These are phyloP conservation scores for Trichoderma gamsii DNA, from an alignment of 495 filamentous ascomycete species.

Conservation along the genomic window DNA sequence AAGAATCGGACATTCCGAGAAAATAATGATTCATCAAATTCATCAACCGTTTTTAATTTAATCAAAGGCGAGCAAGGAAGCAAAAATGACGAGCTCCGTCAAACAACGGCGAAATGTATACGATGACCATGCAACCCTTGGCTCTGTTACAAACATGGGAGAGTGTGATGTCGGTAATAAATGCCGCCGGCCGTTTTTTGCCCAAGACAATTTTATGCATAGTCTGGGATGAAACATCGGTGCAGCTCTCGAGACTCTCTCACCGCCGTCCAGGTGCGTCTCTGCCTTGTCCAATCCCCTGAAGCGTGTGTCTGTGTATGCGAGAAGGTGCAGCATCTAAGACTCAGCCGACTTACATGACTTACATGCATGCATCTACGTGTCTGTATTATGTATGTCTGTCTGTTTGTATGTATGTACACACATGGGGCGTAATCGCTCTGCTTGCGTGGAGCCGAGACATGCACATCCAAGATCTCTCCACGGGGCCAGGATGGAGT, in stretches of 20 bases:
- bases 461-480: too few species aligned
- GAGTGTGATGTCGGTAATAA: not conserved
- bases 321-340: not conserved
- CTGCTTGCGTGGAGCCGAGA: too few species aligned
- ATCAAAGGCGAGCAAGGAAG: not conserved
- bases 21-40: not conserved
- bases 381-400: too few species aligned
- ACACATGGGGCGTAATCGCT: not conserved
- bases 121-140: not conserved
- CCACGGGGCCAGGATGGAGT: not conserved
- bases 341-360: too few species aligned
- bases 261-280: not conserved
- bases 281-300: not conserved
- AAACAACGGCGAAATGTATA: not conserved
- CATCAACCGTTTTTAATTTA: not conserved
- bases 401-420: too few species aligned
- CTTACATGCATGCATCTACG: not conserved
- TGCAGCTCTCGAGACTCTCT: not conserved
- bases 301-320: not conserved
- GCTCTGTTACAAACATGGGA: not conserved
- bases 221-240: not conserved
- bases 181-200: not conserved
- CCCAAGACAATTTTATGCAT: not conserved
- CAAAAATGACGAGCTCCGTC: not conserved
- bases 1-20: constrained; percentile 4